Base-by-base conservation (phyloP, 2,329 filamentous ascomycete species). In the Diaporthe citriasiana region DNA sequence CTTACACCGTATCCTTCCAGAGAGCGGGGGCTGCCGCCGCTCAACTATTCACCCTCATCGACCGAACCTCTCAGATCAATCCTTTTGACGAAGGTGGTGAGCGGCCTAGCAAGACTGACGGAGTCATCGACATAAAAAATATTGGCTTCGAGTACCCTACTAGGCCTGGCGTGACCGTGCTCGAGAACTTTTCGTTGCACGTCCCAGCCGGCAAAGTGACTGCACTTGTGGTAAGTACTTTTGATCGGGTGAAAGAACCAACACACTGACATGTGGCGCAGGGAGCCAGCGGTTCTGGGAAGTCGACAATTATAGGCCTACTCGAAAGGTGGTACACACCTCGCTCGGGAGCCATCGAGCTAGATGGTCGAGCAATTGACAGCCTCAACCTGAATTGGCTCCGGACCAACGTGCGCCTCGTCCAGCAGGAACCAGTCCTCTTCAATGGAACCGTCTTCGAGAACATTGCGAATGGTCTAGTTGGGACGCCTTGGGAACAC, bases 321-420 rank as follows among this genome's bases (percentile, higher is more conserved):
- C 77, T 91, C 1, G 89, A 91, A 78, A 81, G 91, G 10, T 92
- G 91, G 85, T 93, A 77, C 59, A 56, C 42, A 8, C 76, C 78
- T 4, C 53, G 63, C 8, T 73, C 75, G 0, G 82, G 82, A 0
- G 33, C 47, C 15, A 79, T 83, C 60, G 76, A 70, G n/a, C 71
- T 83, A 0, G 81, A 81, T 38, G 81, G 79, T 2, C 66, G 70
- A 2, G 69, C 75, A 0, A 76, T 83, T 13, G 68, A 78, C 1
- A 73, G 75, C 0, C 75, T 81, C 8, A 82, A 82, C 25, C 51
- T 80, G 8, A 72, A 73, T 12, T 82, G 80, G 81, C 73, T 82
- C 5, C 76, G 82, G 10, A 80, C 76, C 12, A 79, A 80, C 8
- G 73, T 83, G 17, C 74, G 81, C 0, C 76, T 83, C 6, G 81